Evolutionary conservation across 2,329 filamentous ascomycete species (phyloP).

Genomic region (Tolypocladium sp.): DNA sequence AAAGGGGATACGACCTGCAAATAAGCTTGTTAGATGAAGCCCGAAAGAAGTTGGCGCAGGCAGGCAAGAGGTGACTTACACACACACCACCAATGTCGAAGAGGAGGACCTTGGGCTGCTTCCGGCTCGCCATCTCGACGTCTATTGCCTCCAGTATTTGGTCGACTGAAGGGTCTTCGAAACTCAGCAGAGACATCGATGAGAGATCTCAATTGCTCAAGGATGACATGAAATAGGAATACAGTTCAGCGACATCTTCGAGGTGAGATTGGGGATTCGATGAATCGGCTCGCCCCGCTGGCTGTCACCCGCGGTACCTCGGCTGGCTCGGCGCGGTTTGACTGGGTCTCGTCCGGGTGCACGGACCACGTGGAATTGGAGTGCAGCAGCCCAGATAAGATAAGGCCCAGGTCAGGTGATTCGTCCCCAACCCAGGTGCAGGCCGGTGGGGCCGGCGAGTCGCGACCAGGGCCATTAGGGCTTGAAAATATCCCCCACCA

Average conservation of each 20-base stretch:
- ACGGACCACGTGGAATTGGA: background rate
- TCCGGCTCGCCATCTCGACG: slow-evolving; percentile 29
- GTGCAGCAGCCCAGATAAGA: background rate
- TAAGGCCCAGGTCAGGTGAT: slow-evolving; percentile 17
- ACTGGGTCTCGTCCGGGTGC: background rate
- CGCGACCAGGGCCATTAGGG: slow-evolving; percentile 23
- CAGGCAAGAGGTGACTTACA: slow-evolving; percentile 51
- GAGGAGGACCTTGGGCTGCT: slow-evolving; percentile 63
- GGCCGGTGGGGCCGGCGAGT: slow-evolving; percentile 8
- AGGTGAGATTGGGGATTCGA: background rate
- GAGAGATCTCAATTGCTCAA: background rate
- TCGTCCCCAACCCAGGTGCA: slow-evolving; percentile 29
- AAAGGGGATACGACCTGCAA: slow-evolving; percentile 79
- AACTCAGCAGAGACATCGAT: background rate
- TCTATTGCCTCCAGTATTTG: slow-evolving; percentile 20
- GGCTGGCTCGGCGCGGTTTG: background rate
- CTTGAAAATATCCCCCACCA: slow-evolving; percentile 31
- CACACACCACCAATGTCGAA: slow-evolving; percentile 97
- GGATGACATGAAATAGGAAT: background rate
- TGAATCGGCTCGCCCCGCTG: background rate
- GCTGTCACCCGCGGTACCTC: slow-evolving; percentile 4
- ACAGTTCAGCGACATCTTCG: background rate
- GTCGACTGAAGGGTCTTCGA: slow-evolving; percentile 5
- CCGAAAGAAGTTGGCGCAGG: too few relatives aligned
- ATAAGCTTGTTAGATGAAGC: background rate